These are phyloP conservation scores for Hortiboletus rubellus DNA, from an alignment of 1,284 basidiomycete species.

Conservation along the genomic window DNA sequence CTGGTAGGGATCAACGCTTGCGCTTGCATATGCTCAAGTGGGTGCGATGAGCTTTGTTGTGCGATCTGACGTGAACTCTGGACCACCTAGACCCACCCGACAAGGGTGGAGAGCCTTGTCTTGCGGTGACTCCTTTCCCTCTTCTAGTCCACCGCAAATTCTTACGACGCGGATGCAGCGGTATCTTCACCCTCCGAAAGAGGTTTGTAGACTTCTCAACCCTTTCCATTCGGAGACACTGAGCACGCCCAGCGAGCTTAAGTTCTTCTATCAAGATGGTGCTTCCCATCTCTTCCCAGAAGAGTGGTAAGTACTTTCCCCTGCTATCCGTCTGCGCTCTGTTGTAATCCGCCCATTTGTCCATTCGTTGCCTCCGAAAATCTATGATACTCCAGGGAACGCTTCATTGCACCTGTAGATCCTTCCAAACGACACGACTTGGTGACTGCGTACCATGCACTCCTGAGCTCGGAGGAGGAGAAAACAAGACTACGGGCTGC, in stretches of 20 bases:
- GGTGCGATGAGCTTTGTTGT: neutral
- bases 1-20: slow-evolving; percentile 83
- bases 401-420: slow-evolving; percentile 80
- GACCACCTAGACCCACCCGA: slow-evolving; percentile 66
- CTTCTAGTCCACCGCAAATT: neutral
- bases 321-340: neutral
- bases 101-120: slow-evolving; percentile 76
- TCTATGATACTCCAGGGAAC: slow-evolving; percentile 56
- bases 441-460: slow-evolving; percentile 81
- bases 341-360: neutral
- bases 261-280: slow-evolving; percentile 92
- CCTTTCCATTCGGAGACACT: neutral
- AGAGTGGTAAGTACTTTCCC: slow-evolving; percentile 60
- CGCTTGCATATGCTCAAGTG: slow-evolving; percentile 85
- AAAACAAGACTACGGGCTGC: slow-evolving; percentile 70
- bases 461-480: slow-evolving; percentile 77
- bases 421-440: slow-evolving; percentile 78
- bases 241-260: slow-evolving; percentile 61
- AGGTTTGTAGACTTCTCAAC: slow-evolving; percentile 42
- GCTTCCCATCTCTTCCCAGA: slow-evolving; percentile 84
- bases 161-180: slow-evolving; percentile 43
- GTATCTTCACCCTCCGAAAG: slow-evolving; percentile 86
- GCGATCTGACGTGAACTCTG: neutral
- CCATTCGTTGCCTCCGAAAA: neutral
- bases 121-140: slow-evolving; percentile 57